phyloP scores from a whole-genome alignment of 2,329 filamentous ascomycete genomes.

The Leptoxyphium fumago region DNA sequence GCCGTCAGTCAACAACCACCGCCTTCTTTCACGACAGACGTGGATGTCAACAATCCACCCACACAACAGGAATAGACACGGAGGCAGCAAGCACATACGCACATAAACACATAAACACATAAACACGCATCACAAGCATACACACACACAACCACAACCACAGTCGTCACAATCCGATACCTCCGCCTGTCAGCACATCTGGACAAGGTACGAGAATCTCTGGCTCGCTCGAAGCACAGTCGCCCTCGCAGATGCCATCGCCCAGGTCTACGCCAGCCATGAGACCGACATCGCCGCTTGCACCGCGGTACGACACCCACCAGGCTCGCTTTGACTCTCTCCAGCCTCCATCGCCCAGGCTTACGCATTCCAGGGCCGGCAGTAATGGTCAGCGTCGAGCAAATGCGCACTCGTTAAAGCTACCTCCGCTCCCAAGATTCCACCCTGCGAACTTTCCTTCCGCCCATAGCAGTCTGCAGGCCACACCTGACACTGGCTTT shows the following conservation, averaged over 20 bases:
- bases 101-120: no score
- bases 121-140: no score
- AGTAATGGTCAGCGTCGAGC: constrained; percentile 21
- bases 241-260: constrained; percentile 15
- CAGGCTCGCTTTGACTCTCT: constrained; percentile 16
- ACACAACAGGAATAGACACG: no score
- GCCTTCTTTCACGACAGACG: no score
- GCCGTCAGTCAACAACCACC: no score
- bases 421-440: constrained; percentile 37
- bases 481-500: constrained; percentile 23
- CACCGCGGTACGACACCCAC: constrained; percentile 14
- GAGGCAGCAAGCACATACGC: no score
- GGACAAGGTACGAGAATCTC: no score
- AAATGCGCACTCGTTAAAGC: constrained; percentile 25
- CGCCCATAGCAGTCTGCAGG: constrained; percentile 20
- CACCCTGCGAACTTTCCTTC: constrained; percentile 37
- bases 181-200: no score
- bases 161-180: no score
- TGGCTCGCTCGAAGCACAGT: no score
- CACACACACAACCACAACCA: constrained; percentile 1
- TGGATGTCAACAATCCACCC: no score
- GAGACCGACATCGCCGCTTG: constrained; percentile 20
- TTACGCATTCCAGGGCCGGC: constrained; percentile 10
- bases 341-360: constrained; percentile 16
- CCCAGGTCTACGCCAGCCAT: constrained; percentile 19